A percentile compares a stretch with the other conserved stretches of the same genome.
phyloP scores from a whole-genome alignment of 768 basidiomycete species.

The Kwoniella heveanensis region DNA sequence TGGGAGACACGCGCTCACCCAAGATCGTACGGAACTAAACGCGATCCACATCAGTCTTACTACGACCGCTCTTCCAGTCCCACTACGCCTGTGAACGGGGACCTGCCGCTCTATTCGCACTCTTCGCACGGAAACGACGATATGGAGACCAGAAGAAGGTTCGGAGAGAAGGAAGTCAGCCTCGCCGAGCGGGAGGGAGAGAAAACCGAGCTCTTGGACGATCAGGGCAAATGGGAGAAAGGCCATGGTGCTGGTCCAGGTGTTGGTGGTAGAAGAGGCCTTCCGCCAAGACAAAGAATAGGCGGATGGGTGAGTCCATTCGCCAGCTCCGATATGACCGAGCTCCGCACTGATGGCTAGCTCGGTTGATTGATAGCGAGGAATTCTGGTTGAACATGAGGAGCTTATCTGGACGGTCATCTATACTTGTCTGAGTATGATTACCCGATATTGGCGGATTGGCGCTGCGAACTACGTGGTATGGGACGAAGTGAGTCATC shows the following conservation, averaged over 20 bases:
- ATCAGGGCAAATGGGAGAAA: constrained; percentile 52
- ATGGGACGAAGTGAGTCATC: constrained; percentile 75
- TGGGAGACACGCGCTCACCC: constrained; percentile 39
- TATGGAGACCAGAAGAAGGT: constrained; percentile 38
- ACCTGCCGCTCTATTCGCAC: constrained; percentile 32
- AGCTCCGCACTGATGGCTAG: neutral
- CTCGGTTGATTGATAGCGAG: constrained; percentile 31
- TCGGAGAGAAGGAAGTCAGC: constrained; percentile 26
- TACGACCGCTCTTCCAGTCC: constrained; percentile 2
- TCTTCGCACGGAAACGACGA: constrained; percentile 14
- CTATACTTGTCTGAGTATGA: constrained; percentile 91
- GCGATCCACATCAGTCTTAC: constrained; percentile 1
- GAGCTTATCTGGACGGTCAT: constrained; percentile 60
- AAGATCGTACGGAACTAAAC: constrained; percentile 38
- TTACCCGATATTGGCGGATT: constrained; percentile 92
- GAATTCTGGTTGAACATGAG: constrained; percentile 51
- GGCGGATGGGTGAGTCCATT: constrained; percentile 43
- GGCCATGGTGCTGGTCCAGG: constrained; percentile 52
- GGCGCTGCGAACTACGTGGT: constrained; percentile 82
- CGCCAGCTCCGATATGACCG: neutral
- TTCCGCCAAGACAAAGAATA: constrained; percentile 47
- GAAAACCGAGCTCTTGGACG: constrained; percentile 31
- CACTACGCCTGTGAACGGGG: constrained; percentile 6
- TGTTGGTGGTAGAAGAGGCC: constrained; percentile 50
- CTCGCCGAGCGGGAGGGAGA: constrained; percentile 15